Evolutionary conservation across 805 yeast species (phyloP), one percentile per base, ranked within the genome.

Genomic region (Zygotorulaspora sp.): DNA sequence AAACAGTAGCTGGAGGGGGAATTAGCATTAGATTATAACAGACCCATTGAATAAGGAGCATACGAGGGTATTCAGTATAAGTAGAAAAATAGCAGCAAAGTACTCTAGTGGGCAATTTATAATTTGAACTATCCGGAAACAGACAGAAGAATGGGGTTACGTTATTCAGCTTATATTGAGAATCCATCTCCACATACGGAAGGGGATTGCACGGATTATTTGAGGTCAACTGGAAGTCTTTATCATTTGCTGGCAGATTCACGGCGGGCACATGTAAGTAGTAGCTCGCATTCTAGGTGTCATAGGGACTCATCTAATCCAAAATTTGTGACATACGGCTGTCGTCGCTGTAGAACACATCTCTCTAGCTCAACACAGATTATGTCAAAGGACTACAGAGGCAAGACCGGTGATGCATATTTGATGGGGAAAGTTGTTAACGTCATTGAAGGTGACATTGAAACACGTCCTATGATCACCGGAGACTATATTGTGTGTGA

Each of bases 401-500:
- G 85, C 1, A 63, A 65, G 29, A 65, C 73, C 1, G 86, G 87
- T 0, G 69, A 69, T 36, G 86, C 83, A 1, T 70, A 66, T 45
- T 58, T 80, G 28, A 74, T 80, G 45, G 61, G 67, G 30, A 61
- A 62, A 24, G 77, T 75, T 51, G 70, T 68, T 27, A 75, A 75
- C 49, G 65, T 67, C 29, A 54, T 58, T 6, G 62, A 58, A 25
- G 66, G 67, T 1, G 50, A 52, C 8, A 46, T 57, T 2, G 72
- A 65, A 40, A 60, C 58, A 11, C 61, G 75, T 23, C 53, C 63
- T 25, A 79, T 80, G 86, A 62, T 71, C 19, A 78, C 85, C 1
- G 87, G 86, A 1, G 53, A 53, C 16, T 80, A 77, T 48, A 50
- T 65, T 0, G 82, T 80, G 2, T 70, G 77, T 42, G 80, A 77